These are phyloP conservation scores for Acanthamoeba healyi DNA, from an alignment of 208 protist genomes.

Conservation along the genomic window DNA sequence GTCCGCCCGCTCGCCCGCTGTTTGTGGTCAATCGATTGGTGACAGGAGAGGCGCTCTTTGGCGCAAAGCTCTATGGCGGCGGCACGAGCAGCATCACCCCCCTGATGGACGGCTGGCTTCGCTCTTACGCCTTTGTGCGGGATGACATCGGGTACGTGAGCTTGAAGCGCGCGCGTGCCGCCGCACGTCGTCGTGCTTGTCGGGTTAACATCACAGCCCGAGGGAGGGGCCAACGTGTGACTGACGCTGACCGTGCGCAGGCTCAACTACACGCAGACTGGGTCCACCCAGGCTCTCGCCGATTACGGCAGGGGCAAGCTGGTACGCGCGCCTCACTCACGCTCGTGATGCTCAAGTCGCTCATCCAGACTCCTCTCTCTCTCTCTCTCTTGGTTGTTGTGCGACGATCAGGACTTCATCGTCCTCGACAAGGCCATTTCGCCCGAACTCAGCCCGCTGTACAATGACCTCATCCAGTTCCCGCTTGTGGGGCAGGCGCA, in stretches of 20 bases:
- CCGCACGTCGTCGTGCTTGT: no score
- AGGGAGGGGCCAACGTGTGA: background rate
- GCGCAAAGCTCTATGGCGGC: background rate
- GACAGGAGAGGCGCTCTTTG: background rate
- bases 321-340: background rate
- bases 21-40: no score
- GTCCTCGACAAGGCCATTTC: background rate
- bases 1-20: no score
- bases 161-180: no score
- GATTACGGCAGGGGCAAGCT: background rate
- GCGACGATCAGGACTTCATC: background rate
- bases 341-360: background rate
- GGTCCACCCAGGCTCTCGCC: background rate
- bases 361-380: background rate
- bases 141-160: background rate
- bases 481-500: background rate
- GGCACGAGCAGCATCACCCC: background rate
- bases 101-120: background rate
- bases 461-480: constrained; percentile 25
- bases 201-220: no score
- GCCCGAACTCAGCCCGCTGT: background rate
- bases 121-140: background rate
- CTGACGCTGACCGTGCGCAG: background rate
- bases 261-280: background rate
- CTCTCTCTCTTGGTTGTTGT: background rate